These are phyloP conservation scores for Diaporthe capsici DNA, from an alignment of 2,329 filamentous ascomycete genomes.

Conservation along the genomic window DNA sequence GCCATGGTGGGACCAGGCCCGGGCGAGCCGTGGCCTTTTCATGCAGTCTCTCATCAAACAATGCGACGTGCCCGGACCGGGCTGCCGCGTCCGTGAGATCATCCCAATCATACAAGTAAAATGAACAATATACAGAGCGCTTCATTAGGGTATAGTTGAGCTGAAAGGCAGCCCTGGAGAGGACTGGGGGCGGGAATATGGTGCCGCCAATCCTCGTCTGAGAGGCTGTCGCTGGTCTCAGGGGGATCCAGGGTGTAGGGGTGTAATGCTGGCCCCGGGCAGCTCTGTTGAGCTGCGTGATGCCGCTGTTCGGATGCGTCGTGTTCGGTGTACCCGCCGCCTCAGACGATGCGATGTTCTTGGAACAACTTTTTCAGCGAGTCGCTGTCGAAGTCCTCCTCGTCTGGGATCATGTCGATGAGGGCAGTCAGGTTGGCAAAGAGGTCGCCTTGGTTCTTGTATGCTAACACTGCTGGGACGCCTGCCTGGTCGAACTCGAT, in stretches of 20 bases:
- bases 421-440: constrained; percentile 92
- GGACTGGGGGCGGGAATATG: background rate
- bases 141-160: constrained; percentile 22
- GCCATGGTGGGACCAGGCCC: constrained; percentile 12
- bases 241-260: background rate
- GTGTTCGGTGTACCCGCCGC: background rate
- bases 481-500: constrained; percentile 94
- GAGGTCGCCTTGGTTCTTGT: constrained; percentile 88
- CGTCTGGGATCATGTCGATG: constrained; percentile 85
- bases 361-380: constrained; percentile 67
- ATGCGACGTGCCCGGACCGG: background rate
- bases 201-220: constrained; percentile 12
- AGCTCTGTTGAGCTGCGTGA: background rate
- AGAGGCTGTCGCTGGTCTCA: constrained; percentile 1
- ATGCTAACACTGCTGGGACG: constrained; percentile 90
- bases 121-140: constrained; percentile 33
- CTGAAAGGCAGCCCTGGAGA: constrained; percentile 2
- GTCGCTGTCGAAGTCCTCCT: constrained; percentile 70
- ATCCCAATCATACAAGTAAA: constrained; percentile 35
- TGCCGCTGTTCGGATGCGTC: background rate
- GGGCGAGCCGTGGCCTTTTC: background rate
- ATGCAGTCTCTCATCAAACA: background rate
- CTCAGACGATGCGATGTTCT: constrained; percentile 66
- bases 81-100: constrained; percentile 8
- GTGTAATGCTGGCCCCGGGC: background rate